Evolutionary conservation across 106 monocot species (phyloP).

Genomic region (Narthecium ossifragum): DNA sequence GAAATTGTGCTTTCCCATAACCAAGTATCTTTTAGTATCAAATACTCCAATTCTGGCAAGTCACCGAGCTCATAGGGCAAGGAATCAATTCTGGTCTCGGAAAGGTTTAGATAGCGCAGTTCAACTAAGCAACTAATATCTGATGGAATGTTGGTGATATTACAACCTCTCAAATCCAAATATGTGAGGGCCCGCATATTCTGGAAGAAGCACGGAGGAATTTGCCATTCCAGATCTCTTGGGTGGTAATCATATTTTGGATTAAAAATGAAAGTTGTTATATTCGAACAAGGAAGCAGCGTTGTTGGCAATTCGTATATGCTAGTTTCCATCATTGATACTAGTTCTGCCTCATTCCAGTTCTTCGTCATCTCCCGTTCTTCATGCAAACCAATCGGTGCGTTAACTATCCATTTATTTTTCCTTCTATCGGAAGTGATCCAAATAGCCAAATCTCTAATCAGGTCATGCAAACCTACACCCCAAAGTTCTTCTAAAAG

Average conservation of each 20-base stretch:
- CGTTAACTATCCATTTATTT: background rate
- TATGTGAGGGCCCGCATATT: background rate
- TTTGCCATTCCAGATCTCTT: background rate
- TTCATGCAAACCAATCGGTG: background rate
- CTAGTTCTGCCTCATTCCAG: slow-evolving; percentile 1
- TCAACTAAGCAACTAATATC: too few species aligned
- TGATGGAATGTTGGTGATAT: too few species aligned
- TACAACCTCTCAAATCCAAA: too few species aligned
- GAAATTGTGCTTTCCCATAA: too few species aligned
- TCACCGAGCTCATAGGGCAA: too few species aligned
- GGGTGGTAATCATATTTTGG: too few species aligned
- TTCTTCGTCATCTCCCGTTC: background rate
- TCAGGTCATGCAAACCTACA: slow-evolving; percentile 4
- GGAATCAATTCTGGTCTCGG: too few species aligned
- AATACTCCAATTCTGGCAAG: too few species aligned
- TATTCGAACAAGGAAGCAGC: background rate
- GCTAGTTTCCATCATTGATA: background rate
- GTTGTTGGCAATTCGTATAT: background rate
- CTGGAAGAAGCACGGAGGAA: background rate
- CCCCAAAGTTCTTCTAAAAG: background rate
- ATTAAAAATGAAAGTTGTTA: background rate
- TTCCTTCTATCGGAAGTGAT: background rate
- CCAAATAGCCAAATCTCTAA: slow-evolving; percentile 7
- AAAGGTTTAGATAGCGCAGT: too few species aligned
- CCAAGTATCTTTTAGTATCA: too few species aligned